Percentiles rank a stretch among this genome's conserved stretches.
Evolutionary conservation across 805 yeast species (phyloP).

Genomic region (Candida parachauliodes): DNA sequence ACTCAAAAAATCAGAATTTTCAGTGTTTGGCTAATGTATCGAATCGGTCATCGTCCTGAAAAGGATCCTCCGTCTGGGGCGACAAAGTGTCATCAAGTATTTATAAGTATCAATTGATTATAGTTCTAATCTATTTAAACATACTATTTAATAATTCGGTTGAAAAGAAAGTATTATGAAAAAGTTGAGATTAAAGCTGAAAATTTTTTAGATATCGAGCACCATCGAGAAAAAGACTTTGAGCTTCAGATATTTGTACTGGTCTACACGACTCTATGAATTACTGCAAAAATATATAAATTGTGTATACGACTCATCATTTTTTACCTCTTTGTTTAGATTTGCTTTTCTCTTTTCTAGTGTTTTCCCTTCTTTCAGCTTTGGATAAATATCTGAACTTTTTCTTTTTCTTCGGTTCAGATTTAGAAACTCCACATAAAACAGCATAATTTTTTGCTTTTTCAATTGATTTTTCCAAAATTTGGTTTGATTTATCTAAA

Average conservation of each 20-base stretch:
- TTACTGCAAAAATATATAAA: background rate
- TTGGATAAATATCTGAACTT: constrained; percentile 88
- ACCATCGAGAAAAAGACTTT: no score
- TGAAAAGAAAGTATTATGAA: background rate
- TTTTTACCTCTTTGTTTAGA: constrained; percentile 9
- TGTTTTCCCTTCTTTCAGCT: constrained; percentile 60
- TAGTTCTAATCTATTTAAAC: background rate
- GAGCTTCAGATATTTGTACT: no score
- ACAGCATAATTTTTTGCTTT: constrained; percentile 84
- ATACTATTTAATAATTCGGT: background rate
- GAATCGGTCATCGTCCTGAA: constrained; percentile 67
- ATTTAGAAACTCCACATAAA: constrained; percentile 49
- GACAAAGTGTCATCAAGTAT: constrained; percentile 62
- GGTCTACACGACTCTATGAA: background rate
- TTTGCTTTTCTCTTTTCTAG: constrained; percentile 30
- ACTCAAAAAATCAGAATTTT: constrained; percentile 66
- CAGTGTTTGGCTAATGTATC: constrained; percentile 61
- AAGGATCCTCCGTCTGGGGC: constrained; percentile 71
- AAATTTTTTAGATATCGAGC: no score
- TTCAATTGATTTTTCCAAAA: constrained; percentile 68
- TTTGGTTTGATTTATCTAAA: constrained; percentile 60
- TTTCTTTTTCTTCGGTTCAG: constrained; percentile 30
- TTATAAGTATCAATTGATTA: constrained; percentile 3
- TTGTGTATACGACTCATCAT: no score
- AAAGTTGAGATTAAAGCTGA: no score